phyloP scores from a whole-genome alignment of 306 rosid species.

The Trichosanthes cucumerina region DNA sequence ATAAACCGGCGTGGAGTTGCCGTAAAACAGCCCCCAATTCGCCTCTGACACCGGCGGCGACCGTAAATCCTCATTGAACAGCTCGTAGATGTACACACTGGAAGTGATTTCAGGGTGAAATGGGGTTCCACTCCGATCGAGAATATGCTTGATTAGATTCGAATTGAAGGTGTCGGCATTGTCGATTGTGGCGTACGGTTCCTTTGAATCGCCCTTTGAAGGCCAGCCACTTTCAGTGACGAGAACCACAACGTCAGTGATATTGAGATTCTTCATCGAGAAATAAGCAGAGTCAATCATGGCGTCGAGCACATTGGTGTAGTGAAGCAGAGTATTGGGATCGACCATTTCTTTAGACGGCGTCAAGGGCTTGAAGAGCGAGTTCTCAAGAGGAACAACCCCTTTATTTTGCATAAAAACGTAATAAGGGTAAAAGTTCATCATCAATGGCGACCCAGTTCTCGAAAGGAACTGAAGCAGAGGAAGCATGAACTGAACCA shows the following conservation, averaged over 20 bases:
- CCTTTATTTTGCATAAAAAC: constrained; percentile 77
- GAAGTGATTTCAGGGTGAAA: constrained; percentile 69
- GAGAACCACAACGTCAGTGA: constrained; percentile 58
- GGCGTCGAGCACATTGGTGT: constrained; percentile 70
- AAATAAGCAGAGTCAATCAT: constrained; percentile 78
- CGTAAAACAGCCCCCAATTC: constrained; percentile 73
- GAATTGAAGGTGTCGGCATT: constrained; percentile 68
- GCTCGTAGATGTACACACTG: constrained; percentile 55
- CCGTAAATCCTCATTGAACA: constrained; percentile 77
- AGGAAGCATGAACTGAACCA: constrained; percentile 31
- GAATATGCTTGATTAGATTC: constrained; percentile 67
- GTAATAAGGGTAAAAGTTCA: constrained; percentile 78
- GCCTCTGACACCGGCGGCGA: constrained; percentile 74
- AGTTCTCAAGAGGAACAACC: constrained; percentile 59
- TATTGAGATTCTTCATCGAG: constrained; percentile 72
- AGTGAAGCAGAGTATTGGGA: constrained; percentile 81
- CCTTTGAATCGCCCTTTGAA: constrained; percentile 63
- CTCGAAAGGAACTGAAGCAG: constrained; percentile 50
- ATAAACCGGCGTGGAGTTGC: constrained; percentile 52
- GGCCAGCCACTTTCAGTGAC: constrained; percentile 91
- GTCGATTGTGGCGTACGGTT: constrained; percentile 65
- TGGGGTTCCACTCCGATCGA: constrained; percentile 75
- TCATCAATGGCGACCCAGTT: constrained; percentile 63
- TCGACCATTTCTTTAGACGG: constrained; percentile 85
- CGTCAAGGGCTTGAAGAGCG: constrained; percentile 58